Conservation (phyloP, 2,329 filamentous ascomycete genomes). For the Aspergillus brasiliensis region DNA sequence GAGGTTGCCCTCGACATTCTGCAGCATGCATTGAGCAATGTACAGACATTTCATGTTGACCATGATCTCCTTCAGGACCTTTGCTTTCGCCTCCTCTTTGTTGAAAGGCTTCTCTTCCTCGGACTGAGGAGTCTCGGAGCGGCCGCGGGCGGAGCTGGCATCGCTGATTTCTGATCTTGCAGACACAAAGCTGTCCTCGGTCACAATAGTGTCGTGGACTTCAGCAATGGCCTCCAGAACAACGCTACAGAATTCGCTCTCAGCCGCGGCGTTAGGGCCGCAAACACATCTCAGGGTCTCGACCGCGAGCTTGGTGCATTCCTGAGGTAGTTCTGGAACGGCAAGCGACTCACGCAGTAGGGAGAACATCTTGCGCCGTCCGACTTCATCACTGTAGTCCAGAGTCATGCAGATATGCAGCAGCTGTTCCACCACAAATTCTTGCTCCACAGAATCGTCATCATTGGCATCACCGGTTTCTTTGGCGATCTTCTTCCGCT, state of each 20-base stretch:
- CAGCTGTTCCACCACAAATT: constrained; percentile 94
- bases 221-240: constrained; percentile 92
- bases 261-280: constrained; percentile 56
- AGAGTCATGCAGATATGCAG: constrained; percentile 88
- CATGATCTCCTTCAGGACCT: constrained; percentile 76
- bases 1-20: constrained; percentile 84
- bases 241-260: constrained; percentile 55
- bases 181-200: constrained; percentile 87
- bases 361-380: constrained; percentile 92
- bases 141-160: constrained; percentile 55
- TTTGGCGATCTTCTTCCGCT: constrained; percentile 39
- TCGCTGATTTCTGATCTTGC: constrained; percentile 82
- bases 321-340: constrained; percentile 84
- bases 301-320: constrained; percentile 84
- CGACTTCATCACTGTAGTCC: constrained; percentile 97
- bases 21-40: constrained; percentile 95
- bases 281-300: constrained; percentile 82
- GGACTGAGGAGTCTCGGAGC: constrained; percentile 47
- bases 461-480: constrained; percentile 66
- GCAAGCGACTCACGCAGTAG: constrained; percentile 83
- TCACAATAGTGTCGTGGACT: constrained; percentile 87
- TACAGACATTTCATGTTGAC: constrained; percentile 98
- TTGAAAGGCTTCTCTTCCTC: constrained; percentile 61
- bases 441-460: constrained; percentile 83
- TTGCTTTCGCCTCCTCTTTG: constrained; percentile 68